Percentiles rank a stretch among this genome's conserved stretches.
Evolutionary conservation across 768 basidiomycete species (phyloP).

Genomic region (Gymnopilus junonius): DNA sequence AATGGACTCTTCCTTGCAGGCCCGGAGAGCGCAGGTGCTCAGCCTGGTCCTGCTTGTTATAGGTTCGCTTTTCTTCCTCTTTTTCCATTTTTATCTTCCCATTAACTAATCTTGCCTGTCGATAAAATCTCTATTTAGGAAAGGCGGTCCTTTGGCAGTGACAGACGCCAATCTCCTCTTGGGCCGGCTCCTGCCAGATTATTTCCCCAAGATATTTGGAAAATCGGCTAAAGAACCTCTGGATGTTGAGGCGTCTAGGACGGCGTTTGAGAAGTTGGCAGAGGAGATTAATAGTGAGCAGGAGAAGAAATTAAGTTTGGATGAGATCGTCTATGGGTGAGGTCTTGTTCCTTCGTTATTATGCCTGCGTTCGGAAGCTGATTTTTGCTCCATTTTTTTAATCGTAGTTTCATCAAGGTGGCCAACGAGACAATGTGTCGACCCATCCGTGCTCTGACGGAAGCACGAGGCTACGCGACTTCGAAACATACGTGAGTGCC

Average conservation of each 20-base stretch:
- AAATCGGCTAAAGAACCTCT: conserved; percentile 85
- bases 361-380: background rate
- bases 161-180: conserved; percentile 93
- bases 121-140: conserved; percentile 46
- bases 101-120: background rate
- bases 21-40: conserved; percentile 91
- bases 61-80: conserved; percentile 47
- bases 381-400: background rate
- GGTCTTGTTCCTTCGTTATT: conserved; percentile 21
- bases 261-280: conserved; percentile 69
- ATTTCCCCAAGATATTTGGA: conserved; percentile 96
- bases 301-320: conserved; percentile 63
- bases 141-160: conserved; percentile 89
- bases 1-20: conserved; percentile 93
- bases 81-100: background rate
- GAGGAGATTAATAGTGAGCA: conserved; percentile 71
- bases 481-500: conserved; percentile 63
- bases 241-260: conserved; percentile 71
- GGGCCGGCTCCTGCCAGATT: conserved; percentile 86
- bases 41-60: conserved; percentile 94
- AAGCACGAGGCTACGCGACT: conserved; percentile 86
- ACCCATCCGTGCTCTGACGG: conserved; percentile 90
- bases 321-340: conserved; percentile 90
- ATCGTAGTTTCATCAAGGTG: conserved; percentile 86
- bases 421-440: conserved; percentile 97